Base-by-base conservation (phyloP, 768 basidiomycete genomes). In the Tubosaeta sp. region DNA sequence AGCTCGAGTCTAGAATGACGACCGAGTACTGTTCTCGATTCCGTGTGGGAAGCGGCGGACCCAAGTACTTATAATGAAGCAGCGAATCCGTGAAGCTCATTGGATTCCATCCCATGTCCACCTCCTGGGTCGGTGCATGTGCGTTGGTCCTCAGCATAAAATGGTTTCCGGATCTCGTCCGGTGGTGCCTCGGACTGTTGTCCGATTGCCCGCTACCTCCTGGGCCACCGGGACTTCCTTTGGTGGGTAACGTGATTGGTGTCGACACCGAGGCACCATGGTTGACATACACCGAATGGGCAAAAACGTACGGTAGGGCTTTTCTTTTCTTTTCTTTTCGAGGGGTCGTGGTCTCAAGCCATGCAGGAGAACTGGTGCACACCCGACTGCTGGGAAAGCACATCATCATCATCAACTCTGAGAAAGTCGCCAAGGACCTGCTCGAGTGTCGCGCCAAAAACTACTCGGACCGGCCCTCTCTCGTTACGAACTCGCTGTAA, bases 401-500 rank as follows among this genome's bases (percentile, higher is more conserved):
- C 25, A 69, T 73, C 25, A 57, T 82, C 38, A 60, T 81, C 48
- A 53, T 82, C 36, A 80, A 71, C 58, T 71, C 71, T 12, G 65
- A 65, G 34, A 70, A 71, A 53, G 68, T 70, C 21, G 74, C 70
- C 3, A 57, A 65, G 19, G 78, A 78, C 48, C 68, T 82, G 13
- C 68, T 82, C 34, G 78, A 80, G 35, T 55, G 64, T 31, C 72
- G 76, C 9, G 74, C 76, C 3, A 58, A 54, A 11, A 72, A 76
- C 40, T 80, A 79, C 54, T 79, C 79, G 5, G 77, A 76, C 58
- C 69, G 81, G n/a, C 79, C 79, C 5, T 49, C 7, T 6, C 38
- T 64, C 22, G 46, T 59, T 19, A 60, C 51, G 2, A 54, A 51
- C 3, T 36, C 54, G 7, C 13, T 56, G 58, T 67, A 18, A 42